A percentile compares a stretch with the other conserved stretches of the same genome.
Conservation (phyloP, 176 grass and related monocot species). For the Carex cristatella region DNA sequence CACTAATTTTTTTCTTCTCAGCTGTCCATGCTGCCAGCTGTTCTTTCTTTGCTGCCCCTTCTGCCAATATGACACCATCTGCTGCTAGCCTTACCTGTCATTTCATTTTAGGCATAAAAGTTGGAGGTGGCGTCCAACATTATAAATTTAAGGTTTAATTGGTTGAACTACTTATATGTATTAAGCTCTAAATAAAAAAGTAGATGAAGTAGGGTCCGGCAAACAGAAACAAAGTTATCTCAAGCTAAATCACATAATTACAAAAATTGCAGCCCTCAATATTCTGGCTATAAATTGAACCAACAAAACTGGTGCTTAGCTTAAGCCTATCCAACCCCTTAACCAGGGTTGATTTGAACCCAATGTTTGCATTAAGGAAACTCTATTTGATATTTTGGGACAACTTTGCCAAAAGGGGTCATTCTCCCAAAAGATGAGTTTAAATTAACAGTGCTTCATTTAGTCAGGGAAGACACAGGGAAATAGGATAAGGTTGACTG, state of each 20-base stretch:
- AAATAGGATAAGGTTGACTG: neutral
- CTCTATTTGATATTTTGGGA: neutral
- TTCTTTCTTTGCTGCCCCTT: conserved; percentile 75
- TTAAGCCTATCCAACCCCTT: neutral
- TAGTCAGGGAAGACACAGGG: neutral
- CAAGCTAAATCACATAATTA: neutral
- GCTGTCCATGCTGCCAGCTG: conserved; percentile 86
- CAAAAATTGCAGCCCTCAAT: neutral
- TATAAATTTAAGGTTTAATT: neutral
- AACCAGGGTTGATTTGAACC: neutral
- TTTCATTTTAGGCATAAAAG: neutral
- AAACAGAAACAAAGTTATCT: neutral
- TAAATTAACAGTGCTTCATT: neutral
- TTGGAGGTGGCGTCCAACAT: neutral
- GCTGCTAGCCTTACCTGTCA: conserved; percentile 79
- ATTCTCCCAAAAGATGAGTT: neutral
- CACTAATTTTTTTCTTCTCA: conserved; percentile 78
- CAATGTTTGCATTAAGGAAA: neutral
- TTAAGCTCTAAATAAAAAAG: neutral
- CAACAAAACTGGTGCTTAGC: neutral
- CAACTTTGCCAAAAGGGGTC: neutral
- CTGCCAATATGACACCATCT: conserved; percentile 80
- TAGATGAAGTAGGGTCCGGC: conserved; percentile 13
- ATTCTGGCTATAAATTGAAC: neutral
- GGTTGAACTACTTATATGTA: neutral